Conservation (phyloP, 345 rosid genomes). For the Pelargonium nanum region DNA sequence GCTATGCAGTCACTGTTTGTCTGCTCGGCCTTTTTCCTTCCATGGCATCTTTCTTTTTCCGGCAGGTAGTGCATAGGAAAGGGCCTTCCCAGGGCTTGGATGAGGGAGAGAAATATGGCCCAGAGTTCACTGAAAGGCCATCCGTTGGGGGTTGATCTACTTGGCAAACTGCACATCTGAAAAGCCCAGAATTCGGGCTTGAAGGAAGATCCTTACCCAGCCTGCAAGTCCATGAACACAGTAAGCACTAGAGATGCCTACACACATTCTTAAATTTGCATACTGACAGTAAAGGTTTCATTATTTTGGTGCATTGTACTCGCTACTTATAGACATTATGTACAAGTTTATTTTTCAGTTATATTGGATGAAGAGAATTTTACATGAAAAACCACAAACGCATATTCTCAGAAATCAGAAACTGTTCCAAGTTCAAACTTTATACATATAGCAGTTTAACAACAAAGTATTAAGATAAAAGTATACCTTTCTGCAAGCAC, state of each 20-base stretch:
- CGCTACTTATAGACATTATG: too few relatives aligned
- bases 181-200: conserved; percentile 41
- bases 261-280: too few relatives aligned
- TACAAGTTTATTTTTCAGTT: too few relatives aligned
- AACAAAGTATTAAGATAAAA: too few relatives aligned
- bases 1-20: conserved; percentile 39
- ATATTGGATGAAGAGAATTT: too few relatives aligned
- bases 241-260: neutral
- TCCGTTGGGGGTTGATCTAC: conserved; percentile 65
- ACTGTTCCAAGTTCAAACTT: neutral
- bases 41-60: conserved; percentile 97
- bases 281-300: too few relatives aligned
- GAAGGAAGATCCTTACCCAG: conserved; percentile 64
- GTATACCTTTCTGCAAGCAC: conserved; percentile 83
- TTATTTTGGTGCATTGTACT: too few relatives aligned
- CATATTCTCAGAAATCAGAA: too few relatives aligned
- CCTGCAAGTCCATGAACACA: conserved; percentile 34
- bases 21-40: conserved; percentile 83
- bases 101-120: conserved; percentile 53
- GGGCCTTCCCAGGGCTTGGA: conserved; percentile 93
- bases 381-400: too few relatives aligned
- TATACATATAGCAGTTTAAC: neutral
- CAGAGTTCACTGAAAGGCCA: conserved; percentile 44
- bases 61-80: conserved; percentile 70
- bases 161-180: conserved; percentile 97